Evolutionary conservation across 1,139 yeast species (phyloP), one percentile per base, ranked within the genome.

Genomic region (Geotrichum europaeum): DNA sequence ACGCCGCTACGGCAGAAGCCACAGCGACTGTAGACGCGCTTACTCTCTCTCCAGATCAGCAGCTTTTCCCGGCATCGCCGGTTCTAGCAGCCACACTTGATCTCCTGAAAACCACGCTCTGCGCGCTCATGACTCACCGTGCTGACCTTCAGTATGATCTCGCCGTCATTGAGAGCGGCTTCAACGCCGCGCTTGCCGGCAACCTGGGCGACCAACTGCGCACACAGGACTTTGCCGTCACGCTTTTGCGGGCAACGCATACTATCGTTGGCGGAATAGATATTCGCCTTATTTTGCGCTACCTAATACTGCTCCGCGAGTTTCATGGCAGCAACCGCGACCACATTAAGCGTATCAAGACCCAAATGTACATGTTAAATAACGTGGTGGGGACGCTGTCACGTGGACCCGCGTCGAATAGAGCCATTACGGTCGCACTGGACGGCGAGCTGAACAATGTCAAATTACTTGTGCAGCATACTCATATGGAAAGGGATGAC

Each of bases 291-390:
- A 30, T 54, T 24, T 30, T 58, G n/a, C 20, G 56, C 24, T 60
- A 54, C 53, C 58, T 55, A 54, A 53, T 62, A 10, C 56, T 34
- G 18, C 49, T 32, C 12, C 50, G 59, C n/a, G 24, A 22, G 15
- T 43, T 52, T 62, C 13, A 53, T 53, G 52, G 64, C 60, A 15
- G 50, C 63, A 40, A 43, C 54, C 24, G 43, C 60, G n/a, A 56
- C 10, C 22, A 47, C 25, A n/a, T 64, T n/a, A 63, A 59, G 40
- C 49, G 57, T 4, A 56, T 62, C 10, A 20, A 52, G 58, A 18
- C 55, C 57, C 58, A 58, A 49, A n/a, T 54, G 6, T 54, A 58
- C 40, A 54, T 58, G 55, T 25, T 58, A 36, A 50, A 58, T 49
- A 30, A 49, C 28, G 53, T 54, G n/a, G 28, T 58, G 18, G 40